Percentiles rank a stretch among this genome's conserved stretches.
Conservation (phyloP, 2,329 filamentous ascomycete genomes). For the Ceratocystis cubensis region DNA sequence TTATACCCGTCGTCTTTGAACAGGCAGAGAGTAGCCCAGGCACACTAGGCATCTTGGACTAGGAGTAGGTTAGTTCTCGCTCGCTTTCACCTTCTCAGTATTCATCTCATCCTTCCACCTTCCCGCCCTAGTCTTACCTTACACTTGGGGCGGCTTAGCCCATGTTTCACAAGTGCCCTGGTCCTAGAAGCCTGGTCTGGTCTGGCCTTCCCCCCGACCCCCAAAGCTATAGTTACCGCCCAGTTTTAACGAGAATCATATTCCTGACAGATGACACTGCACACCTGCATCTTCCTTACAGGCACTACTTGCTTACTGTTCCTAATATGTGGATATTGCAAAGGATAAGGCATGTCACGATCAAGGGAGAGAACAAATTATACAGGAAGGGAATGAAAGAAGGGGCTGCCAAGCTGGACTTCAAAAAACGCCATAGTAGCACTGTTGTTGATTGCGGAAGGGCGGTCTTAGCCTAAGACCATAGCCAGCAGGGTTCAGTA, state of each 20-base stretch:
- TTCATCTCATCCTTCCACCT: neutral
- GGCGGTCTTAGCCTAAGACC: neutral
- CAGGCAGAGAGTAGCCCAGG: neutral
- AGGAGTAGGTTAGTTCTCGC: neutral
- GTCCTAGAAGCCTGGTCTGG: neutral
- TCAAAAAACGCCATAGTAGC: neutral
- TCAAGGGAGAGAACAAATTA: neutral
- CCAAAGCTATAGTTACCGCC: neutral
- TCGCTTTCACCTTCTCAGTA: neutral
- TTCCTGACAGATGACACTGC: slow-evolving; percentile 2
- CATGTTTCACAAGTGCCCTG: slow-evolving; percentile 5
- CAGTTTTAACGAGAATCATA: neutral
- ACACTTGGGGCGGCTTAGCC: neutral
- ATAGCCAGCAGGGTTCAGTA: neutral
- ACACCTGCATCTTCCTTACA: neutral
- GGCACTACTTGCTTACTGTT: too few relatives aligned
- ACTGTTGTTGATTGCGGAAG: neutral
- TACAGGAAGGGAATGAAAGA: neutral
- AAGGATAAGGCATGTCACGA: neutral
- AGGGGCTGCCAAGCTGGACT: neutral
- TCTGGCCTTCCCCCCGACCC: neutral
- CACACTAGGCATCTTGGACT: neutral
- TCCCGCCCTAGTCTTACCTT: neutral
- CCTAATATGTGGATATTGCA: neutral
- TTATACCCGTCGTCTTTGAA: neutral